Evolutionary conservation across 2,329 filamentous ascomycete genomes (phyloP).

Genomic region (Colletotrichum siamense): DNA sequence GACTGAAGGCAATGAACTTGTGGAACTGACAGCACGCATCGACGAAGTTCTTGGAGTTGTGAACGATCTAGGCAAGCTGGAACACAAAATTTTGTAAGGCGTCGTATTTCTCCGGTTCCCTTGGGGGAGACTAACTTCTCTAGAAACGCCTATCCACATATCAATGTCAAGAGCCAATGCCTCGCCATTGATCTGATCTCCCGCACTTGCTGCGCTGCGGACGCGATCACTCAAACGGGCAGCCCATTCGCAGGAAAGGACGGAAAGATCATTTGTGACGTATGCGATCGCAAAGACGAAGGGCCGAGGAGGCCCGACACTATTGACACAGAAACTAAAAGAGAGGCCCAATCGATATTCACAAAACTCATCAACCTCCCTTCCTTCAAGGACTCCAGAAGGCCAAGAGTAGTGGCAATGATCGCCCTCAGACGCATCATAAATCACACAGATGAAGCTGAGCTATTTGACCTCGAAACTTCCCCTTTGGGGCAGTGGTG

Average conservation of each 20-base stretch:
- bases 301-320: not conserved
- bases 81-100: slow-evolving; percentile 53
- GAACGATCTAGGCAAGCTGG: slow-evolving; percentile 32
- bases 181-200: slow-evolving; percentile 61
- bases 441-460: slow-evolving; percentile 65
- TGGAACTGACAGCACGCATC: slow-evolving; percentile 24
- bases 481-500: slow-evolving; percentile 81
- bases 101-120: not conserved
- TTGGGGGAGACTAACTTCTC: not conserved
- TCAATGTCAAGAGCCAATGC: slow-evolving; percentile 56
- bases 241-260: not conserved
- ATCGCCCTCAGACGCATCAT: slow-evolving; percentile 72
- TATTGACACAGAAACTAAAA: slow-evolving; percentile 29
- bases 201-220: slow-evolving; percentile 60
- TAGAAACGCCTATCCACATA: slow-evolving; percentile 47
- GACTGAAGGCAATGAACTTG: slow-evolving; percentile 24
- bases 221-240: slow-evolving; percentile 37
- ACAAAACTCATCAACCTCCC: slow-evolving; percentile 48
- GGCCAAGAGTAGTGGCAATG: slow-evolving; percentile 74
- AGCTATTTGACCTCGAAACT: slow-evolving; percentile 69
- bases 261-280: not conserved
- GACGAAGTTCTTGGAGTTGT: slow-evolving; percentile 32
- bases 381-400: slow-evolving; percentile 59
- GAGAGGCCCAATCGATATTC: slow-evolving; percentile 50
- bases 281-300: not conserved